phyloP scores from a whole-genome alignment of 2,329 filamentous ascomycete species.

The Fusarium sp. region DNA sequence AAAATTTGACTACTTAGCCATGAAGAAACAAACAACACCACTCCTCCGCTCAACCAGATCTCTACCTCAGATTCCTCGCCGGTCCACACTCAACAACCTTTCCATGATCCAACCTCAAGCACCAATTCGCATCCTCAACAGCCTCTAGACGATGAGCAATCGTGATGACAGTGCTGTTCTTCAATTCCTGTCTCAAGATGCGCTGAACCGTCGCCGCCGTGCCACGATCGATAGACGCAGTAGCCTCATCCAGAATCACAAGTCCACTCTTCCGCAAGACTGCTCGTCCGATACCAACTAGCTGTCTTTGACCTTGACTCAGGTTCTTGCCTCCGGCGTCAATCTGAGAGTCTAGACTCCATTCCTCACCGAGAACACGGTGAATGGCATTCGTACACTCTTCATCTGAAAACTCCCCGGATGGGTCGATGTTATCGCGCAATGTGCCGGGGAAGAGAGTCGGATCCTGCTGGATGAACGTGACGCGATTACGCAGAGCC shows the following conservation, averaged over 20 bases:
- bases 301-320: conserved; percentile 68
- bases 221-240: conserved; percentile 66
- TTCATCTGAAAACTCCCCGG: conserved; percentile 62
- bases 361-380: conserved; percentile 63
- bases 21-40: neutral
- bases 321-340: conserved; percentile 68
- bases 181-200: conserved; percentile 63
- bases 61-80: conserved; percentile 32
- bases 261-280: conserved; percentile 67
- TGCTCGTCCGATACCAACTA: conserved; percentile 66
- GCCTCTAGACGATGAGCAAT: conserved; percentile 72
- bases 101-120: conserved; percentile 61
- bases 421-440: conserved; percentile 72
- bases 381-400: conserved; percentile 62
- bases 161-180: conserved; percentile 66
- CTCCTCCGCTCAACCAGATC: neutral
- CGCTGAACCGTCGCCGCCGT: conserved; percentile 67
- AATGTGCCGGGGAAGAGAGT: conserved; percentile 67
- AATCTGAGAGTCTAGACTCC: conserved; percentile 59
- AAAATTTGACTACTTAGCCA: neutral
- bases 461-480: conserved; percentile 70
- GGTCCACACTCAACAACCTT: conserved; percentile 59
- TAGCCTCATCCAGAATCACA: conserved; percentile 70
- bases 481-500: conserved; percentile 63
- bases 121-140: conserved; percentile 65